These are phyloP conservation scores for Ceratocystis papillata DNA, from an alignment of 2,329 filamentous ascomycete species.

Conservation along the genomic window DNA sequence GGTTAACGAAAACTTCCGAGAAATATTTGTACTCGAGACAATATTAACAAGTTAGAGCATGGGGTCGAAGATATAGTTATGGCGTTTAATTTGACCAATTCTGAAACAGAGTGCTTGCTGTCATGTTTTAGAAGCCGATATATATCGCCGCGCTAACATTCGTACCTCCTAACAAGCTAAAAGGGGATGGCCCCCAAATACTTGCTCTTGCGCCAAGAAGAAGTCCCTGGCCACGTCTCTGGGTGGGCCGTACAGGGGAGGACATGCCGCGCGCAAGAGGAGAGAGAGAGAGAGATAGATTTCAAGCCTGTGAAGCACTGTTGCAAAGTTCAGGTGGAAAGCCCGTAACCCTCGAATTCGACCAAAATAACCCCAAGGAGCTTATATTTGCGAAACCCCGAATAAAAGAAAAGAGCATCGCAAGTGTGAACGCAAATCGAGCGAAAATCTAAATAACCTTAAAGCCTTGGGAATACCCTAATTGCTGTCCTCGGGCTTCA, in stretches of 20 bases:
- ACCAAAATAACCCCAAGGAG: neutral
- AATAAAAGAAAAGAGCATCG: neutral
- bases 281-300: neutral
- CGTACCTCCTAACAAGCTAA: neutral
- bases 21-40: no score
- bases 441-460: neutral
- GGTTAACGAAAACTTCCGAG: no score
- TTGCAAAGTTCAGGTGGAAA: neutral
- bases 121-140: conserved; percentile 1
- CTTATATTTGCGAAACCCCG: neutral
- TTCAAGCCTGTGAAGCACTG: neutral
- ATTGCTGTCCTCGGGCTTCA: no score
- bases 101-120: neutral
- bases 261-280: neutral
- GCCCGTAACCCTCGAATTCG: neutral
- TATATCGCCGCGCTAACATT: neutral
- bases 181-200: no score
- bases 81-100: neutral
- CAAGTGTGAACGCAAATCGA: neutral
- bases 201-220: no score
- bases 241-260: no score
- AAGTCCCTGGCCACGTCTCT: no score
- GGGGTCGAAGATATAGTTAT: no score
- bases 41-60: no score
- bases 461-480: neutral